Evolutionary conservation across 495 filamentous ascomycete genomes (phyloP).

Genomic region (Annulohypoxylon stygium): DNA sequence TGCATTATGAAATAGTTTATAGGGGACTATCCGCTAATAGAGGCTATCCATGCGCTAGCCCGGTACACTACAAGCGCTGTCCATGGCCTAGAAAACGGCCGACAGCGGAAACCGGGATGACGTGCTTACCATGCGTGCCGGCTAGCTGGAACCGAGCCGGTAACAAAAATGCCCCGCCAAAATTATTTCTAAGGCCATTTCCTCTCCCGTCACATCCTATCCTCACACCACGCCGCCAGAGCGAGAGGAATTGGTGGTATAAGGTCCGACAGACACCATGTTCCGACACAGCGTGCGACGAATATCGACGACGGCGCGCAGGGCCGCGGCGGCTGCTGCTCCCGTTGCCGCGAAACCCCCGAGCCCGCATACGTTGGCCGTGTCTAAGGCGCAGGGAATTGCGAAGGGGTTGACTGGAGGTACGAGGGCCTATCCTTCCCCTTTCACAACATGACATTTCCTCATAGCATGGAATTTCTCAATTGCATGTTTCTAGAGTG

Average conservation of each 20-base stretch:
- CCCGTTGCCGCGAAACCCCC: conserved; percentile 47
- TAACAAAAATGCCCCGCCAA: conserved; percentile 32
- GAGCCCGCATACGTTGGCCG: conserved; percentile 56
- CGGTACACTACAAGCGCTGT: background rate
- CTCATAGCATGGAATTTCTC: background rate
- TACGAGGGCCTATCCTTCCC: conserved; percentile 57
- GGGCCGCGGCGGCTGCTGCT: conserved; percentile 45
- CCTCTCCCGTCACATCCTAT: background rate
- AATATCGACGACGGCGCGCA: conserved; percentile 63
- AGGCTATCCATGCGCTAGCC: too few relatives aligned
- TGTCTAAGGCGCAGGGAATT: conserved; percentile 86
- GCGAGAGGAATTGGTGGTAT: background rate
- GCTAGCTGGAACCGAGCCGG: conserved; percentile 40
- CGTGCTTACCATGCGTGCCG: conserved; percentile 31
- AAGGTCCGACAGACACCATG: conserved; percentile 52
- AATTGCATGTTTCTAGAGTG: background rate
- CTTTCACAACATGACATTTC: background rate
- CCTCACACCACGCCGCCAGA: background rate
- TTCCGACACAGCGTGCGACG: conserved; percentile 65
- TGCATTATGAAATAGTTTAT: too few relatives aligned
- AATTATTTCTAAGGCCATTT: conserved; percentile 23
- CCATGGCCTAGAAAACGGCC: conserved; percentile 15
- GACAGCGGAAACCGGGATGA: conserved; percentile 46
- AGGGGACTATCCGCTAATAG: background rate
- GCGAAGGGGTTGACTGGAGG: conserved; percentile 89